These are phyloP conservation scores for Dictyostelium purpureum DNA, from an alignment of 78 protist genomes.

Conservation along the genomic window DNA sequence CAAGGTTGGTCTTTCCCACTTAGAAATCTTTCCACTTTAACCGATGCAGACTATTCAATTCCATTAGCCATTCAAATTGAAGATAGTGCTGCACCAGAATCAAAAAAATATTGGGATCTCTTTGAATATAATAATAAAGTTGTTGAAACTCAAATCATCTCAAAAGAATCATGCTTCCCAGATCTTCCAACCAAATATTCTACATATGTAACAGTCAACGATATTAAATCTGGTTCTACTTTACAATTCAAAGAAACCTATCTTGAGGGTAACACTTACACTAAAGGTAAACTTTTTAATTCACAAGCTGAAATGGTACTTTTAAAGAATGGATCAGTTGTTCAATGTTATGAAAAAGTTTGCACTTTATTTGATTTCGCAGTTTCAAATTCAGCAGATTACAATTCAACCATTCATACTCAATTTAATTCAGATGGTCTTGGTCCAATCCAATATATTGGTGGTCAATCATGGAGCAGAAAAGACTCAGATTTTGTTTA, in stretches of 20 bases:
- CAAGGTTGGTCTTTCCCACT: slow-evolving; percentile 58
- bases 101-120: neutral
- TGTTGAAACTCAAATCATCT: neutral
- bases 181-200: neutral
- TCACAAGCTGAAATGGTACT: neutral
- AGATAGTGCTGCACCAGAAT: neutral
- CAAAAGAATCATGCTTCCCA: neutral
- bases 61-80: slow-evolving; percentile 35
- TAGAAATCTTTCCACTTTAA: neutral
- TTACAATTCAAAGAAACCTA: neutral
- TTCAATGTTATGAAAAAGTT: neutral
- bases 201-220: neutral
- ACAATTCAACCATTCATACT: no score
- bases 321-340: neutral
- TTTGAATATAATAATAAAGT: neutral
- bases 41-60: neutral
- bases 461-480: no score
- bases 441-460: no score
- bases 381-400: no score
- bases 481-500: no score
- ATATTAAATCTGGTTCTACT: neutral
- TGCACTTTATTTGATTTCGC: neutral
- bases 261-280: neutral
- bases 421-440: no score
- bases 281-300: neutral